Conservation (phyloP, 352 stramenopile genomes). For the Pythium coloratum region DNA sequence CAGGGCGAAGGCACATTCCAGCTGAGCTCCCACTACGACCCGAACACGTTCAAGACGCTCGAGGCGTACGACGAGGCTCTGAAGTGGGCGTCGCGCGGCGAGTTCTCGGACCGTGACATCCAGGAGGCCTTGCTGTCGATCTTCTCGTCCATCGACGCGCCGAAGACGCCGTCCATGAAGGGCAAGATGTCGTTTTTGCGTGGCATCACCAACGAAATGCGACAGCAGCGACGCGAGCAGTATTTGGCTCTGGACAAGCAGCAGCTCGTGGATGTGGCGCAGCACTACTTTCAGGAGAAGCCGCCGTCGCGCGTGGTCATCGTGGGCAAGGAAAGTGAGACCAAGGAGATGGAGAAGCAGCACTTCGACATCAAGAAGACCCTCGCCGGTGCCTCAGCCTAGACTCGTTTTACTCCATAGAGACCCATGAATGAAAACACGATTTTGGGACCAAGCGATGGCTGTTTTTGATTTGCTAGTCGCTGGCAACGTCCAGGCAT, state of each 20-base stretch:
- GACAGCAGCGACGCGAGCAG: slow-evolving; percentile 66
- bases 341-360: slow-evolving; percentile 22
- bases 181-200: slow-evolving; percentile 76
- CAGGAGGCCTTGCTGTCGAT: slow-evolving; percentile 80
- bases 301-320: slow-evolving; percentile 47
- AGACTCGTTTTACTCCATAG: background rate
- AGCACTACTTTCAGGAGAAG: slow-evolving; percentile 50
- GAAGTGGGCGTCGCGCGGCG: slow-evolving; percentile 46
- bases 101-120: slow-evolving; percentile 72
- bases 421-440: background rate
- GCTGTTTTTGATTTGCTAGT: no score
- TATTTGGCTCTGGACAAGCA: slow-evolving; percentile 50
- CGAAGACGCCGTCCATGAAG: slow-evolving; percentile 72
- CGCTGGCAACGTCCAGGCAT: no score
- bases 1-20: slow-evolving; percentile 80
- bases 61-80: slow-evolving; percentile 64
- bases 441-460: background rate
- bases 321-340: slow-evolving; percentile 55
- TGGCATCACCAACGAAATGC: slow-evolving; percentile 85
- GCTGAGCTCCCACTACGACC: slow-evolving; percentile 85
- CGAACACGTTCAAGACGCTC: slow-evolving; percentile 79
- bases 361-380: slow-evolving; percentile 26
- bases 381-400: background rate
- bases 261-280: slow-evolving; percentile 53
- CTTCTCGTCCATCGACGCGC: slow-evolving; percentile 75